phyloP scores from a whole-genome alignment of 768 basidiomycete genomes.

The Lentinula raphanica region DNA sequence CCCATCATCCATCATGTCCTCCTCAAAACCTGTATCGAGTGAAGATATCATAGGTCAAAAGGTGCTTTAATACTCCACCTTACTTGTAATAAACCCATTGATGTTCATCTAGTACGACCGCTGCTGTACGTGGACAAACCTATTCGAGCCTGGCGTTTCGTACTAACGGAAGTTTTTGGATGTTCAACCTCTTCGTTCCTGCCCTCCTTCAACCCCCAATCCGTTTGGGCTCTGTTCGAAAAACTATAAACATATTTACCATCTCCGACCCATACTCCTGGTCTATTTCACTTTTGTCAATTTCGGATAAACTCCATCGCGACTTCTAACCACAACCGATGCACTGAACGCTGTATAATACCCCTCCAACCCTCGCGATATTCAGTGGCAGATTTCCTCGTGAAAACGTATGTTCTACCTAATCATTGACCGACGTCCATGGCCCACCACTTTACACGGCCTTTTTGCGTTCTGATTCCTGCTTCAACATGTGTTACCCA shows the following conservation, averaged over 20 bases:
- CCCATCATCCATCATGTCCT: slow-evolving; percentile 33
- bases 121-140: slow-evolving; percentile 54
- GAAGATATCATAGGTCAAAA: slow-evolving; percentile 90
- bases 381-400: slow-evolving; percentile 72
- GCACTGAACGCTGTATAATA: background rate
- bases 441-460: too few species aligned
- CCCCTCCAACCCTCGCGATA: background rate
- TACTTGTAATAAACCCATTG: background rate
- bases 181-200: background rate
- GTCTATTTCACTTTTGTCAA: too few species aligned
- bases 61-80: slow-evolving; percentile 38
- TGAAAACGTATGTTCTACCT: slow-evolving; percentile 73
- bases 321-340: too few species aligned
- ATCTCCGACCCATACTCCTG: background rate
- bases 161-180: slow-evolving; percentile 6
- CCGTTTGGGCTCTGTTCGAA: background rate
- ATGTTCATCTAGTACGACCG: slow-evolving; percentile 64
- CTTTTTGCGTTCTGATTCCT: too few species aligned
- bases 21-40: slow-evolving; percentile 68
- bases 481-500: too few species aligned
- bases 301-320: too few species aligned
- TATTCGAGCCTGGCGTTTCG: slow-evolving; percentile 18
- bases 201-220: background rate
- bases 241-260: background rate
- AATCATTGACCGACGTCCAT: too few species aligned